Evolutionary conservation across 2,329 filamentous ascomycete genomes (phyloP), one percentile per base, ranked within the genome.

Genomic region (Westerdykella ornata): DNA sequence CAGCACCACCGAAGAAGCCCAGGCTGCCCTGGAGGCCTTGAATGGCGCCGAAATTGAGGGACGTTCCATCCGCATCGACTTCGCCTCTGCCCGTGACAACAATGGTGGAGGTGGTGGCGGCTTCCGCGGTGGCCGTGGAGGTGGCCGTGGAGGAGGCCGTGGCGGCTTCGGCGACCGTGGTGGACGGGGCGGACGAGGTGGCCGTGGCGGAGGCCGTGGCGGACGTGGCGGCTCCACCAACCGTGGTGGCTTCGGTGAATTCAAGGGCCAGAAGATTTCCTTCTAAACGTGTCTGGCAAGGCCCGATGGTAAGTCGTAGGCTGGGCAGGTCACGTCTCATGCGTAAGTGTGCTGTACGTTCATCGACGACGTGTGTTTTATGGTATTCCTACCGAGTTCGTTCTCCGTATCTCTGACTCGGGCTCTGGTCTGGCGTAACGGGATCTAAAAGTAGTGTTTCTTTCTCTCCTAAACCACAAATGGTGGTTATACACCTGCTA

Each of bases 61-160:
- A 42, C 87, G 89, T 56, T 68, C 78, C 39, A 74, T 95, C 53
- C 85, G 89, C 56, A 81, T 95, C 40, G 89, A 95, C 76, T 96
- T 76, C 68, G 84, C 85, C 52, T 72, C 77, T 49, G 78, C 83
- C 55, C 82, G 84, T 54, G 70, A 72, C 54, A 75, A 75, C 52
- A 76, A 77, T 67, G 75, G 78, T 49, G 66, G 67, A 39, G 59
- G 63, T 36, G 59, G 68, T 42, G 56, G 68, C 48, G 65, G 68
- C 32, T 55, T 61, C 39, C 39, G 57, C 38, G 59, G 66, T 39
- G 57, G 57, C 19, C 44, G 56, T 34, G 63, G 69, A 42, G 65
- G 62, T 41, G 58, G 65, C 50, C 59, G 69, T 30, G 68, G 67
- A 36, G 61, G 69, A 34, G 72, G 77, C 44, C 68, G 75, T 49